Percentiles rank a stretch among this genome's conserved stretches.
These are phyloP conservation scores for Choanephora cucurbitarum DNA, from an alignment of 371 early-diverging fungal genomes.

Conservation along the genomic window DNA sequence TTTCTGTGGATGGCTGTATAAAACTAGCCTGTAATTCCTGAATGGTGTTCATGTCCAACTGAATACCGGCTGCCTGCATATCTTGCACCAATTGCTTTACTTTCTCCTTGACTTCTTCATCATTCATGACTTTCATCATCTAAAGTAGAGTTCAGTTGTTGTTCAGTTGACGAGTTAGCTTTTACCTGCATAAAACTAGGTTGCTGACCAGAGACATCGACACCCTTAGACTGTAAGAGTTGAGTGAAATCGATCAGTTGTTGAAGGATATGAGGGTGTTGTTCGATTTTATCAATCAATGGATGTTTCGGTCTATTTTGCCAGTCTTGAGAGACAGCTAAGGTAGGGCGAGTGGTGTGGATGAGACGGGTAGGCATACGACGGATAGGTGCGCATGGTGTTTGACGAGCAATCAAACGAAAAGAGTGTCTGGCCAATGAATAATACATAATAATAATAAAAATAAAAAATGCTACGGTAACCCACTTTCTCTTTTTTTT, in stretches of 20 bases:
- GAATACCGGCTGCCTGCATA: conserved; percentile 46
- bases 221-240: conserved; percentile 37
- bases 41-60: conserved; percentile 39
- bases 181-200: conserved; percentile 39
- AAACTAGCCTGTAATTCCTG: conserved; percentile 39
- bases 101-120: conserved; percentile 36
- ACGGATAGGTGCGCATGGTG: too few species aligned
- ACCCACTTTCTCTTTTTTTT: too few species aligned
- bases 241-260: conserved; percentile 39
- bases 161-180: too few species aligned
- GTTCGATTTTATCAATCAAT: conserved; percentile 34
- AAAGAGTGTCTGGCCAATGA: too few species aligned
- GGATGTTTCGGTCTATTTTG: conserved; percentile 27
- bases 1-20: conserved; percentile 8
- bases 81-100: conserved; percentile 31
- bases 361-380: too few species aligned
- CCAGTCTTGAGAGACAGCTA: conserved; percentile 25
- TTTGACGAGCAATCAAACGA: too few species aligned
- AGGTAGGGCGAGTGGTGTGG: background rate
- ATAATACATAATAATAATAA: too few species aligned
- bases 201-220: conserved; percentile 32
- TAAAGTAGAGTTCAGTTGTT: conserved; percentile 8
- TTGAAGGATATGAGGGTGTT: conserved; percentile 42
- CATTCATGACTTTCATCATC: conserved; percentile 47
- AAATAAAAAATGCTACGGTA: too few species aligned